Percentiles rank a stretch among this genome's conserved stretches.
Evolutionary conservation across 352 stramenopile genomes (phyloP).

Genomic region (Phytophthora macrochlamydospora): DNA sequence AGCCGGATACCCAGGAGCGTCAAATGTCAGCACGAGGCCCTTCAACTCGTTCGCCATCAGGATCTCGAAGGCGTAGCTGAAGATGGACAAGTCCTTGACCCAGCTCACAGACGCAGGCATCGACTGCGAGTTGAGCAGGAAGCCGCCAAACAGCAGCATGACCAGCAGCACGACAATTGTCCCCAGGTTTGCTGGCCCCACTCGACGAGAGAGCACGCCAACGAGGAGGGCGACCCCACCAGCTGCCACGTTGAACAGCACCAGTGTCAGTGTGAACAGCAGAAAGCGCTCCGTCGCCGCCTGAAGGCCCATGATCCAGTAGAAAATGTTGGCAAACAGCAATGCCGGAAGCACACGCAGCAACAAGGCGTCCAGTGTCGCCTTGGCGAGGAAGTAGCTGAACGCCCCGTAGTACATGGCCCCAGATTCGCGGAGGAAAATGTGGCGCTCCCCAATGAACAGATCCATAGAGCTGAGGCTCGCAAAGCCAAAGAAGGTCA

Average conservation of each 20-base stretch:
- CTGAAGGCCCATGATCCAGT: constrained; percentile 88
- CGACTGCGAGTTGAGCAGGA: constrained; percentile 84
- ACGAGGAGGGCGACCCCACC: constrained; percentile 80
- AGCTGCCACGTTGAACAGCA: constrained; percentile 83
- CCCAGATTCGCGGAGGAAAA: constrained; percentile 80
- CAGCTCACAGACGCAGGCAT: constrained; percentile 69
- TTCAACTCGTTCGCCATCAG: constrained; percentile 87
- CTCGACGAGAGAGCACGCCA: constrained; percentile 61
- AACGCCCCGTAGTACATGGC: constrained; percentile 82
- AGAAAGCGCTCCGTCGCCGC: constrained; percentile 57
- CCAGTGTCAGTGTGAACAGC: constrained; percentile 71
- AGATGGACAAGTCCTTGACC: constrained; percentile 85
- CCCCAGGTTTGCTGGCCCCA: constrained; percentile 74
- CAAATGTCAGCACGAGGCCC: constrained; percentile 74
- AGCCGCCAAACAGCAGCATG: constrained; percentile 89
- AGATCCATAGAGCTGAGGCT: constrained; percentile 88
- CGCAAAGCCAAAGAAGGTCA: constrained; percentile 87
- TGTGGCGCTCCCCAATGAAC: constrained; percentile 74
- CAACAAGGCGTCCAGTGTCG: constrained; percentile 71
- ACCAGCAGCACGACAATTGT: constrained; percentile 79
- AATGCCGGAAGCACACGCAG: constrained; percentile 75
- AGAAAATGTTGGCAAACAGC: constrained; percentile 86
- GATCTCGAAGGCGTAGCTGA: constrained; percentile 89
- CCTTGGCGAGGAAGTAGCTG: constrained; percentile 84
- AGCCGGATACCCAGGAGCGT: constrained; percentile 74